These are phyloP conservation scores for Gelatoporia subvermispora DNA, from an alignment of 768 basidiomycete genomes.

Conservation along the genomic window DNA sequence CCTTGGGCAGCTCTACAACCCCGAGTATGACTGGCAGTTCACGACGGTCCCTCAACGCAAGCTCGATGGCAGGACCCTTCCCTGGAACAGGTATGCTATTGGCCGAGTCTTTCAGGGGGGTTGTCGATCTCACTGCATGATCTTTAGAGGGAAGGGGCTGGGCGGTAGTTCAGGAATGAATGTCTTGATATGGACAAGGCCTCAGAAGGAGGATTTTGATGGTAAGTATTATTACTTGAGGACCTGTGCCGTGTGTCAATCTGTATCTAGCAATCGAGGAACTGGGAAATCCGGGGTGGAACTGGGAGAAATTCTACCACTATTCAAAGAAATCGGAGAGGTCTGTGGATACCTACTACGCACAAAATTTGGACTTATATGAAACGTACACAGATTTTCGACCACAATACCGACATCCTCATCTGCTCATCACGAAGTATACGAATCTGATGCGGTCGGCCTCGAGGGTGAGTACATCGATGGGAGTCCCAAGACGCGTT, in stretches of 20 bases:
- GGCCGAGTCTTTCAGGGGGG: not conserved
- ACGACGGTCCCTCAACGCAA: conserved; percentile 2
- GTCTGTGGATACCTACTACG: conserved; percentile 3
- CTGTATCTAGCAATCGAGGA: conserved; percentile 28
- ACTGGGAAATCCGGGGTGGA: conserved; percentile 55
- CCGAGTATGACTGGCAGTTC: conserved; percentile 16
- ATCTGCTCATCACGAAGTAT: not conserved
- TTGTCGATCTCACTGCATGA: not conserved
- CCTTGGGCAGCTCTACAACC: conserved; percentile 5
- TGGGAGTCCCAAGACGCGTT: not conserved
- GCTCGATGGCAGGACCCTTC: not conserved
- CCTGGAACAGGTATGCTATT: not conserved
- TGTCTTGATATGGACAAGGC: conserved; percentile 29
- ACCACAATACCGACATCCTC: no score
- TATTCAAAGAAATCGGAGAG: conserved; percentile 30
- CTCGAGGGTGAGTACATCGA: conserved; percentile 1
- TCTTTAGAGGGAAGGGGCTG: conserved; percentile 10
- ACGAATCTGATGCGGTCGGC: conserved; percentile 6
- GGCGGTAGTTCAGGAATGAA: conserved; percentile 45
- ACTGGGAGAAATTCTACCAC: conserved; percentile 32
- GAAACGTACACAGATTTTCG: no score
- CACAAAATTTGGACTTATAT: no score
- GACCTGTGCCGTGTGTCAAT: not conserved
- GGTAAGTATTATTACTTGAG: conserved; percentile 4
- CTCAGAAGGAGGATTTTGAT: conserved; percentile 27